Base-by-base conservation (phyloP, 176 grass and related monocot genomes). In the Elymus sibiricus region DNA sequence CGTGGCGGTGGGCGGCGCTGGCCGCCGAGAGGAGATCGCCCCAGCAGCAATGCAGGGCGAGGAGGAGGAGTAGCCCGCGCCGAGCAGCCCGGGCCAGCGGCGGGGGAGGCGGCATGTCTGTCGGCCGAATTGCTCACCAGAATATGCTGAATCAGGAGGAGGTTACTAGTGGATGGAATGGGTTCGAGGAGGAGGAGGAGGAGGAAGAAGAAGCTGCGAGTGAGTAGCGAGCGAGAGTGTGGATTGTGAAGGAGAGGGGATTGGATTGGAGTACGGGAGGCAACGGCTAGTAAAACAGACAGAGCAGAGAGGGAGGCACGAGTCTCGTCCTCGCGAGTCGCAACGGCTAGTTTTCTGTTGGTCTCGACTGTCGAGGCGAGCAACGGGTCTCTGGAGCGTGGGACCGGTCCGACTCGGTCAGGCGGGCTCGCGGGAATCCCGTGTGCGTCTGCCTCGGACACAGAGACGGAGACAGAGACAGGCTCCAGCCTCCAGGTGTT, bases 391-490 rank as follows among this genome's bases (percentile, higher is more conserved):
- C 73, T 76, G 73, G 4, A 2, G 9, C 19, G 46, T 76, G 46
- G 73, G 72, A 0, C 71, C 71, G 24, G 40, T 51, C 49, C 44
- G 73, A 31, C 44, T 31, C 42, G 72, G 72, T 74, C 71, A 74
- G 70, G 38, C 39, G 70, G 16, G n/a, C 25, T 29, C 73, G 73
- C 73, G 73, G 73, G 73, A 53, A 55, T 76, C 72, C 72, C 43
- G 44, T 76, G 72, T 29, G 72, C 43, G 6, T 75, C 72, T 75
- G 72, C 43, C 43, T 51, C 72, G 72, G 66, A 15, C 49, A 53
- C 49, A 19, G 47, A 51, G 47, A 17, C 47, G 0, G 46, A 12
- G 32, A 69, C 66, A 72, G 11, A 8, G 70, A 9, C 70, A 9
- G 44, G 71, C 42, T 47, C 71, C 71, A 9, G 16, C 40, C 42